Evolutionary conservation across 352 stramenopile species (phyloP).

Genomic region (Pythium angustatum): DNA sequence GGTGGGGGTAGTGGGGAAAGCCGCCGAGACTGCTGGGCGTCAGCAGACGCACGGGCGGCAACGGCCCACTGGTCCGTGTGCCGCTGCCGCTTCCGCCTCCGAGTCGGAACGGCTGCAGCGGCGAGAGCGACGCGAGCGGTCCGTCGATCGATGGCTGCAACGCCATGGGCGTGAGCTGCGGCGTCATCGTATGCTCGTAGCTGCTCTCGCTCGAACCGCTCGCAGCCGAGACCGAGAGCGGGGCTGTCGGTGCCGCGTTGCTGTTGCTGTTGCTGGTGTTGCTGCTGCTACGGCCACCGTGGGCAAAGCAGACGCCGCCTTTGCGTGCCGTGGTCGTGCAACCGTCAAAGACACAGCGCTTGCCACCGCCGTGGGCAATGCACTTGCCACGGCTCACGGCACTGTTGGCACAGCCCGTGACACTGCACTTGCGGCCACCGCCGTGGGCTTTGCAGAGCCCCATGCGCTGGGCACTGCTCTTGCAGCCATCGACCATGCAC

Average conservation of each 20-base stretch:
- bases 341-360: constrained; percentile 71
- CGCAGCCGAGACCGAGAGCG: neutral
- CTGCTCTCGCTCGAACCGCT: neutral
- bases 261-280: constrained; percentile 6
- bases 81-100: neutral
- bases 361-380: constrained; percentile 82
- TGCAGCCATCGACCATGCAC: constrained; percentile 67
- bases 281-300: constrained; percentile 56
- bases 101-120: constrained; percentile 25
- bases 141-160: neutral
- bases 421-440: constrained; percentile 73
- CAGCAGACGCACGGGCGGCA: constrained; percentile 21
- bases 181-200: constrained; percentile 10
- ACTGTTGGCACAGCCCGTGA: constrained; percentile 66
- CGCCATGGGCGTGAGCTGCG: constrained; percentile 26
- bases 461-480: constrained; percentile 79
- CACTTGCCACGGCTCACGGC: constrained; percentile 83
- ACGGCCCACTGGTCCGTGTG: neutral
- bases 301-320: constrained; percentile 81
- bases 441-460: constrained; percentile 86
- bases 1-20: neutral
- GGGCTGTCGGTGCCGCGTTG: neutral
- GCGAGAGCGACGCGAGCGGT: constrained; percentile 20
- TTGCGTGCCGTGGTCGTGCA: constrained; percentile 81
- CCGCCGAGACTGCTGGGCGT: constrained; percentile 2